phyloP scores from a whole-genome alignment of 495 filamentous ascomycete genomes.

The Staphylotrichum longicolle region DNA sequence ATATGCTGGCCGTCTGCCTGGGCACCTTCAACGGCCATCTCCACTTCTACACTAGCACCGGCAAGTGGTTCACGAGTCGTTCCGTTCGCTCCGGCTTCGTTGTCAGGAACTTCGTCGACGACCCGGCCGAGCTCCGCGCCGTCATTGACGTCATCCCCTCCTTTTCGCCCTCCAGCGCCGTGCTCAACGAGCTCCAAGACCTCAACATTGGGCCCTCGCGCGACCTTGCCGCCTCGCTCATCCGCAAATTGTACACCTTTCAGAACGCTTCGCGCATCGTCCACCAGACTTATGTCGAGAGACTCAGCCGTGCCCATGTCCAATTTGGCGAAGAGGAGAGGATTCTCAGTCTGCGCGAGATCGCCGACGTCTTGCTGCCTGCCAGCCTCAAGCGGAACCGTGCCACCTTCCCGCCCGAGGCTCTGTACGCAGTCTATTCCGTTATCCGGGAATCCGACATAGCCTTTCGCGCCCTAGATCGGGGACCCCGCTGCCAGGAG shows the following conservation, averaged over 20 bases:
- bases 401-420: conserved; percentile 50
- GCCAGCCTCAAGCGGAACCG: conserved; percentile 46
- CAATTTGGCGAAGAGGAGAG: conserved; percentile 48
- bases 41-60: conserved; percentile 71
- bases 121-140: conserved; percentile 53
- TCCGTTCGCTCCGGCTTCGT: conserved; percentile 54
- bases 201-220: conserved; percentile 53
- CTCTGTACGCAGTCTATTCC: conserved; percentile 67
- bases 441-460: conserved; percentile 56
- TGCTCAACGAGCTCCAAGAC: conserved; percentile 48
- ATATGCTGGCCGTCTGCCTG: conserved; percentile 65
- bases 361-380: conserved; percentile 53
- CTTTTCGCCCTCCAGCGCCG: conserved; percentile 24
- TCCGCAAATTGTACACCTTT: conserved; percentile 55
- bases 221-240: conserved; percentile 46
- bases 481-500: conserved; percentile 32
- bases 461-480: conserved; percentile 43
- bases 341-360: conserved; percentile 61
- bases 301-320: conserved; percentile 51
- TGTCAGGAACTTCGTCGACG: conserved; percentile 58
- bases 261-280: conserved; percentile 47
- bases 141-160: conserved; percentile 61
- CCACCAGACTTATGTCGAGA: conserved; percentile 50
- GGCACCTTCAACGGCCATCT: conserved; percentile 57
- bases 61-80: conserved; percentile 65